These are phyloP conservation scores for Colletotrichum trifolii DNA, from an alignment of 2,329 filamentous ascomycete genomes.

Conservation along the genomic window DNA sequence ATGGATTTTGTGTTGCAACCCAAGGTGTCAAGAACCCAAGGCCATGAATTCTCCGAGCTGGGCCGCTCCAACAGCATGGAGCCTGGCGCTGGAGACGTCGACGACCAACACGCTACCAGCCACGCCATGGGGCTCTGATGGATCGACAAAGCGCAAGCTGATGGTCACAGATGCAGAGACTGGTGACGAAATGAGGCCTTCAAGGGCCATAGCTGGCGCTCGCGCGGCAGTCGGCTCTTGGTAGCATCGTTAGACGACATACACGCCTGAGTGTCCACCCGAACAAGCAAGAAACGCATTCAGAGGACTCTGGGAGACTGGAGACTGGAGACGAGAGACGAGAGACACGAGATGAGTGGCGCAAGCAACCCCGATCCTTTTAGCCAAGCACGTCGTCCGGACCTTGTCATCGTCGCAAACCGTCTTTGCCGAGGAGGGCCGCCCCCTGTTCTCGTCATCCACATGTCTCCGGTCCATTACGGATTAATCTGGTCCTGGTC, in stretches of 20 bases:
- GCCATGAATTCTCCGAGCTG: conserved; percentile 34
- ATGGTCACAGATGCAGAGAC: conserved; percentile 20
- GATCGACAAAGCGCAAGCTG: conserved; percentile 28
- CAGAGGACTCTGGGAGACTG: conserved; percentile 13
- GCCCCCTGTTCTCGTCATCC: conserved; percentile 26
- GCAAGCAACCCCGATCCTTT: conserved; percentile 34
- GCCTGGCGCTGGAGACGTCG: conserved; percentile 20
- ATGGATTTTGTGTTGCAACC: conserved; percentile 28
- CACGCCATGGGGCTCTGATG: conserved; percentile 25
- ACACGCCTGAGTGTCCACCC: conserved; percentile 34
- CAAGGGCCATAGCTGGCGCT: conserved; percentile 24
- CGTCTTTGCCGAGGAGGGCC: conserved; percentile 40
- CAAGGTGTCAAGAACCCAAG: conserved; percentile 19
- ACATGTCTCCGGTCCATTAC: conserved; percentile 28
- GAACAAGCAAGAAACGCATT: conserved; percentile 33
- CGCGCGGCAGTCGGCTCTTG: conserved; percentile 34
- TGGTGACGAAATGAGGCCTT: conserved; percentile 25
- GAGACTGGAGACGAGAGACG: conserved; percentile 23
- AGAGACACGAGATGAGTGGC: conserved; percentile 25
- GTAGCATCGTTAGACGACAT: conserved; percentile 31
- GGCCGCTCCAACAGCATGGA: conserved; percentile 31
- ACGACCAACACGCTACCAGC: conserved; percentile 16
- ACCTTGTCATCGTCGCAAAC: conserved; percentile 40
- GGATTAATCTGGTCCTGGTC: conserved; percentile 27
- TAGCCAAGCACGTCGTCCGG: conserved; percentile 28